phyloP scores from a whole-genome alignment of 371 early-diverging fungal species.

The Mucor circinelloides region DNA sequence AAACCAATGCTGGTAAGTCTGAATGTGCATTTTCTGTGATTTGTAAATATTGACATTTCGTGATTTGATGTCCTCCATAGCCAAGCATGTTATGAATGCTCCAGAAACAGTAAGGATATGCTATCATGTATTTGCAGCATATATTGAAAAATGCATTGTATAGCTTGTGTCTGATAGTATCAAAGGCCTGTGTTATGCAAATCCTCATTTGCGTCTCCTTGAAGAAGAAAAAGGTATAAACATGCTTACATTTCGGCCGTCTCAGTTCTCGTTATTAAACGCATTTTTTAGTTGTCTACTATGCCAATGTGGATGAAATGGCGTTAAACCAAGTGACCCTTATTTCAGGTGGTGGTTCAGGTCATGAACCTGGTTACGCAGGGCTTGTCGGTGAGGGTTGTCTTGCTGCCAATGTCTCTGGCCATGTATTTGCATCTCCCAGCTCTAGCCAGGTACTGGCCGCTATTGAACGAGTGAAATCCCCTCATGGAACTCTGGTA shows the following conservation, averaged over 20 bases:
- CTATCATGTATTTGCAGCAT: neutral
- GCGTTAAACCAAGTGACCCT: slow-evolving; percentile 71
- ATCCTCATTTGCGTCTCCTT: slow-evolving; percentile 39
- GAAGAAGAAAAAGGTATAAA: slow-evolving; percentile 36
- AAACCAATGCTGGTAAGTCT: neutral
- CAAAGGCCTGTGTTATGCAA: slow-evolving; percentile 45
- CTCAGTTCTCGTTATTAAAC: neutral
- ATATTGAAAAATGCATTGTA: neutral
- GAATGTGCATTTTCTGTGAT: neutral
- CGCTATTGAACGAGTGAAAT: slow-evolving; percentile 65
- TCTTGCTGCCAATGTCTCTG: slow-evolving; percentile 80
- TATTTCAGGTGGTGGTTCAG: slow-evolving; percentile 82
- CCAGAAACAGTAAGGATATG: slow-evolving; percentile 30
- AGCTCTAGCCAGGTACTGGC: slow-evolving; percentile 73
- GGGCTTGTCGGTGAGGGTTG: slow-evolving; percentile 72
- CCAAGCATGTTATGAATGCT: slow-evolving; percentile 43
- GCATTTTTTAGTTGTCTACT: slow-evolving; percentile 47
- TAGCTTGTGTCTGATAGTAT: slow-evolving; percentile 43
- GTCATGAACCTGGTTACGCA: slow-evolving; percentile 85
- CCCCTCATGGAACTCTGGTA: slow-evolving; percentile 70
- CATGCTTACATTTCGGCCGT: neutral
- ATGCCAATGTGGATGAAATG: slow-evolving; percentile 51
- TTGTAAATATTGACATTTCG: neutral
- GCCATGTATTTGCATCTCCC: slow-evolving; percentile 85
- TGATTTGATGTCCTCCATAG: slow-evolving; percentile 8